Evolutionary conservation across 2,329 filamentous ascomycete genomes (phyloP).

Genomic region (Xylaria sp.): DNA sequence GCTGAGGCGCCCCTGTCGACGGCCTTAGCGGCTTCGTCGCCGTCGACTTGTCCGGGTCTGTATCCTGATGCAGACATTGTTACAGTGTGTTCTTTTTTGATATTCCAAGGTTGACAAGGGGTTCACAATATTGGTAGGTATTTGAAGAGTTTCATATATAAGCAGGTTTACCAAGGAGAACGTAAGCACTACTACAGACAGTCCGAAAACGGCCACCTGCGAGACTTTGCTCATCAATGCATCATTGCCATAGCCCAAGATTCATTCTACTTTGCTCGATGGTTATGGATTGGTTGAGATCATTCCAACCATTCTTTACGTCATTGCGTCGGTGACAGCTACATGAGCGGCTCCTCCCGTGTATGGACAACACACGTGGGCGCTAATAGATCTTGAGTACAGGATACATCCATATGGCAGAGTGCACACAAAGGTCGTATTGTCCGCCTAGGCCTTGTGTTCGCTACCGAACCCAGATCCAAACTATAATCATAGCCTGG

Average conservation of each 20-base stretch:
- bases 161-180: background rate
- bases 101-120: too few relatives aligned
- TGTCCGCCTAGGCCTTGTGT: too few relatives aligned
- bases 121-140: too few relatives aligned
- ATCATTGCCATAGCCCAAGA: background rate
- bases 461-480: too few relatives aligned
- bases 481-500: too few relatives aligned
- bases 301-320: background rate
- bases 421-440: too few relatives aligned
- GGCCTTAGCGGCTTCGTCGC: constrained; percentile 7
- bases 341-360: background rate
- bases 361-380: background rate
- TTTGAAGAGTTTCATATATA: background rate
- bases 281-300: background rate
- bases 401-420: too few relatives aligned
- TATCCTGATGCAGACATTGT: constrained; percentile 10
- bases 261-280: background rate
- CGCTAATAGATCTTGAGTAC: too few relatives aligned
- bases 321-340: background rate
- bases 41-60: constrained; percentile 2
- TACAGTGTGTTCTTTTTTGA: background rate
- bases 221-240: background rate
- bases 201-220: too few relatives aligned
- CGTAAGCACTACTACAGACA: too few relatives aligned
- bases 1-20: constrained; percentile 1